Conservation (phyloP, 2,329 filamentous ascomycete genomes). For the Penicillium sp. region DNA sequence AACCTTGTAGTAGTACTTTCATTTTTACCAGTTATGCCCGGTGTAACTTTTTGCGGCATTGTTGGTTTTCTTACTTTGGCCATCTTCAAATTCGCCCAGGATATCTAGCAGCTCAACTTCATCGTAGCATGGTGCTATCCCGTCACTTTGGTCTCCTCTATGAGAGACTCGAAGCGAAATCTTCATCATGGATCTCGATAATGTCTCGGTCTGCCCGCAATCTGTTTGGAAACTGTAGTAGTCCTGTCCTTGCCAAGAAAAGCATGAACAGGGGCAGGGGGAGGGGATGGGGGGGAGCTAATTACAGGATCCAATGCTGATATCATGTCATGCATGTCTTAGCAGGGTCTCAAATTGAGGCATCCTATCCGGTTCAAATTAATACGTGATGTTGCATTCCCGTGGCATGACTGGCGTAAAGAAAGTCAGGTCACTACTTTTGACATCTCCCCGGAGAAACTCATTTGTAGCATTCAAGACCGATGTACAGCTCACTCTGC, state of each 20-base stretch:
- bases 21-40: neutral
- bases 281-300: neutral
- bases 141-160: neutral
- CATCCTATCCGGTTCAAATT: neutral
- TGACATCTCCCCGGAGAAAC: neutral
- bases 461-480: neutral
- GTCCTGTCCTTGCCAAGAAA: neutral
- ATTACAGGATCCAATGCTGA: neutral
- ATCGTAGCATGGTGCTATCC: conserved; percentile 8
- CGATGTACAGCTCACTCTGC: neutral
- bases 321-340: neutral
- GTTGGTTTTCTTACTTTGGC: neutral
- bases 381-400: neutral
- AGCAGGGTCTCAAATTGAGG: neutral
- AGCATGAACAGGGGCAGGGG: neutral
- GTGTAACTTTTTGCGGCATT: neutral
- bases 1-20: neutral
- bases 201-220: conserved; percentile 9
- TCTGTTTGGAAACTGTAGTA: neutral
- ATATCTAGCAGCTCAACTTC: neutral
- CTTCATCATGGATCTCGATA: conserved; percentile 11
- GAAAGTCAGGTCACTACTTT: neutral
- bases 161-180: neutral
- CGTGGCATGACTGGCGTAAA: neutral
- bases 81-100: neutral